Evolutionary conservation across 2,329 filamentous ascomycete genomes (phyloP), one percentile per base, ranked within the genome.

Genomic region (Fusarium compactum): DNA sequence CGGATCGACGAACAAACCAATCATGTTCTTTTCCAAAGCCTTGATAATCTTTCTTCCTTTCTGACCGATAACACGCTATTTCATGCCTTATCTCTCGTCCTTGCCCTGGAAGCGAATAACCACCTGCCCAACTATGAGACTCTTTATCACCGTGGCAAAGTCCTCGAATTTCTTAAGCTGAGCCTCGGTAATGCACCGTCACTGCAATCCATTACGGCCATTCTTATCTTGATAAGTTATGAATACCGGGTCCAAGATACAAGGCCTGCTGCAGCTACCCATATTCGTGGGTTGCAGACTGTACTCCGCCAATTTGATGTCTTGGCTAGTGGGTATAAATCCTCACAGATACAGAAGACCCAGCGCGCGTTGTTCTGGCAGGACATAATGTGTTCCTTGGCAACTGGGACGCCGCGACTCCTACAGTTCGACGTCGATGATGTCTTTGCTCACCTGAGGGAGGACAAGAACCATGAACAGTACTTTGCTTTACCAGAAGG

Each of bases 311-410:
- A 45, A 2, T 11, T 7, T 8, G 14, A 22, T 11, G 15, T 9
- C 12, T 27, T 30, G 5, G 2, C 9, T 9, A 20, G 34, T 6
- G 24, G 12, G 6, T 15, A 20, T 11, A 45, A 5, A 6, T 8
- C 15, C 12, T 6, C 6, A 6, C 18, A 11, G 2, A 8, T 50
- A 7, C 14, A 34, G 8, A 25, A 29, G 12, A 32, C 63, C 3
- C 50, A 64, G 15, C 50, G 61, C 5, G 61, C 61, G 6, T 44
- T 64, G 14, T 41, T 40, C 1, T 64, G 61, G 61, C 61, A 64
- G 20, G 61, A 64, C 8, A 64, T 64, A 15, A 45, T 58, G 2
- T 50, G 44, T 30, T 64, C 61, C 2, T 30, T 64, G 8, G 44
- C 50, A 18, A 64, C 50, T 7, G 38, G 61, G 8, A 30, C 20